phyloP scores from a whole-genome alignment of 2,329 filamentous ascomycete species.

The Diaporthe sp. region DNA sequence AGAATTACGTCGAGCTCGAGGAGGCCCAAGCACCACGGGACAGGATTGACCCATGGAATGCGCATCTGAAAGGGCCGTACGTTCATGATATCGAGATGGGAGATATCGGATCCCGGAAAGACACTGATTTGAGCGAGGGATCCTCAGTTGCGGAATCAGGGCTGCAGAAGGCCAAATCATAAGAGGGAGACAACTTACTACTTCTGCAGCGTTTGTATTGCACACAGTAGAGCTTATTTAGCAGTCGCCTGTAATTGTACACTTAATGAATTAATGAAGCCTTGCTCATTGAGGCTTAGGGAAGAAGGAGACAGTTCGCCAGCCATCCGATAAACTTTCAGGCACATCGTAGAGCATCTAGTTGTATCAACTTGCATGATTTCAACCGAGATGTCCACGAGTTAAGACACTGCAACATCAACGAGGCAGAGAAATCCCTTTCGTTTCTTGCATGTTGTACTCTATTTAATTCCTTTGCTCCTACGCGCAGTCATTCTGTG shows the following conservation, averaged over 20 bases:
- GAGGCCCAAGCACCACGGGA: neutral
- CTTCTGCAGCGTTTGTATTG: neutral
- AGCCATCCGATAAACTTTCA: neutral
- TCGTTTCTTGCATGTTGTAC: neutral
- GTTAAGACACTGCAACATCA: too few relatives aligned
- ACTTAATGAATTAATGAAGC: slow-evolving; percentile 5
- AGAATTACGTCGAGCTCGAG: neutral
- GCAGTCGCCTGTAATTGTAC: neutral
- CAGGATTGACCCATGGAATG: slow-evolving; percentile 21
- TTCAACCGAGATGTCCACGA: too few relatives aligned
- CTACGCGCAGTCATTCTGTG: too few relatives aligned
- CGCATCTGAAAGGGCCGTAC: slow-evolving; percentile 1
- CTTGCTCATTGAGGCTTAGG: neutral
- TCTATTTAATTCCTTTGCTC: too few relatives aligned
- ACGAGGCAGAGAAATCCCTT: neutral
- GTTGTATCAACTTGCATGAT: neutral
- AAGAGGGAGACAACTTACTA: neutral
- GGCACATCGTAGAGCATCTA: neutral
- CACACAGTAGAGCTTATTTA: neutral
- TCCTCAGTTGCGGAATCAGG: neutral
- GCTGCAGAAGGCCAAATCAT: neutral
- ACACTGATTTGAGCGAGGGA: neutral
- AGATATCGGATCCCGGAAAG: neutral
- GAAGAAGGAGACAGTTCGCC: neutral
- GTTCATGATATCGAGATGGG: slow-evolving; percentile 14